Evolutionary conservation across 192 early-diverging fungal species (phyloP), one percentile per base, ranked within the genome.

Genomic region (Backusella morwellensis): DNA sequence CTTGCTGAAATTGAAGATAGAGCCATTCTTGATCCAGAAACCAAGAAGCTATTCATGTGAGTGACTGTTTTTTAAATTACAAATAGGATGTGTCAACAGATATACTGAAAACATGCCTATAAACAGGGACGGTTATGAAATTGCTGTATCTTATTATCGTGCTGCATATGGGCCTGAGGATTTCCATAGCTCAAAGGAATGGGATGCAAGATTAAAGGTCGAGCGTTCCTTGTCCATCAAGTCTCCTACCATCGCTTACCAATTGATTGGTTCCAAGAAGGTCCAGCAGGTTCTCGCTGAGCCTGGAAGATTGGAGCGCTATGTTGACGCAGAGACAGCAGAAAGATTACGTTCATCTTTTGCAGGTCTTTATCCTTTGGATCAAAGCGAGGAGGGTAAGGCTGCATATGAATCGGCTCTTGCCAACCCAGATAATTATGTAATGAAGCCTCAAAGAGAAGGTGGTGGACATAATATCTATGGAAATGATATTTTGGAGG

Each of bases 381-480:
- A 98, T 83, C 32, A 79, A 67, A 86, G 88, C 0, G 70, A 79
- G 0, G 90, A 87, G 23, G 96, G 96, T 0, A 70, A 88, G 44
- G 78, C 84, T 9, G 96, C 97, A 4, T 89, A 88, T 50, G 75
- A 90, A 50, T 76, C 83, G 56, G 95, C 94, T 0, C 52, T 97
- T 7, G 71, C 75, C 14, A 74, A 88, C 40, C 95, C 95, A 1
- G 87, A 84, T 29, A 80, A 89, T 9, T 94, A 87, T 82, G 97
- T 99, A 19, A 86, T 97, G 83, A 99, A 99, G 83, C 97, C 97
- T 6, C 97, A 99, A 82, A 90, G 97, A 50, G 97, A 99, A 82
- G 97, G 97, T 3, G 97, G 97, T 66, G 97, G 92, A 75, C 95
- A 98, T 85, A 99, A 99, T 86, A 85, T 95, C 14, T 99, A 99